These are phyloP conservation scores for California macrophylla DNA, from an alignment of 441 rosid genomes.

Conservation along the genomic window DNA sequence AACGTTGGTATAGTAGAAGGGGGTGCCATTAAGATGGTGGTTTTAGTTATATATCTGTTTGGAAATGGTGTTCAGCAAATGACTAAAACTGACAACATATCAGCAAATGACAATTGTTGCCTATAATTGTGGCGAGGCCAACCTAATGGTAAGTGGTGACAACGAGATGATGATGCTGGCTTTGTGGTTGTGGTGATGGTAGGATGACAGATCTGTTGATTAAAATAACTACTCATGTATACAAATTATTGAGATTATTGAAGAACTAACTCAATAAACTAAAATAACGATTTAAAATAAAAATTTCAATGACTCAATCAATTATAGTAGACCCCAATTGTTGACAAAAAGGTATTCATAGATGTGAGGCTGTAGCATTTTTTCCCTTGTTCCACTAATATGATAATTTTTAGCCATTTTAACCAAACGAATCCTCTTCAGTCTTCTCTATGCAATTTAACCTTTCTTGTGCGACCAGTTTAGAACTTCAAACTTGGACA, in stretches of 20 bases:
- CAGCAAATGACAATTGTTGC: neutral
- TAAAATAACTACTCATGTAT: neutral
- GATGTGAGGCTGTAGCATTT: neutral
- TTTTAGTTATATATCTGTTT: too few species aligned
- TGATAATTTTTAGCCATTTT: neutral
- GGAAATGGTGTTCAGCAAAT: too few species aligned
- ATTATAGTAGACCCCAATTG: neutral
- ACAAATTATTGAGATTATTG: neutral
- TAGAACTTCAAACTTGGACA: neutral
- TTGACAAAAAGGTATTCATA: neutral
- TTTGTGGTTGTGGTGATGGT: neutral
- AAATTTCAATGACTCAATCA: neutral
- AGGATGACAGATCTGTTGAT: too few species aligned
- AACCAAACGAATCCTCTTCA: neutral
- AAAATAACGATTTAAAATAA: neutral
- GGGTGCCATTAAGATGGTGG: too few species aligned
- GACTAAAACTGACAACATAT: too few species aligned
- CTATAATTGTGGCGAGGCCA: neutral
- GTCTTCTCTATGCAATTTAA: conserved; percentile 13
- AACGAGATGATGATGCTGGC: neutral
- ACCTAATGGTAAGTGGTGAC: neutral
- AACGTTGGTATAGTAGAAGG: too few species aligned
- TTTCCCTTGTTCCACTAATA: neutral
- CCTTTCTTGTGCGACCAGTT: conserved; percentile 6
- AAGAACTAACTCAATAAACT: neutral